Conservation (phyloP, 495 filamentous ascomycete species). For the Xylaria grammica region DNA sequence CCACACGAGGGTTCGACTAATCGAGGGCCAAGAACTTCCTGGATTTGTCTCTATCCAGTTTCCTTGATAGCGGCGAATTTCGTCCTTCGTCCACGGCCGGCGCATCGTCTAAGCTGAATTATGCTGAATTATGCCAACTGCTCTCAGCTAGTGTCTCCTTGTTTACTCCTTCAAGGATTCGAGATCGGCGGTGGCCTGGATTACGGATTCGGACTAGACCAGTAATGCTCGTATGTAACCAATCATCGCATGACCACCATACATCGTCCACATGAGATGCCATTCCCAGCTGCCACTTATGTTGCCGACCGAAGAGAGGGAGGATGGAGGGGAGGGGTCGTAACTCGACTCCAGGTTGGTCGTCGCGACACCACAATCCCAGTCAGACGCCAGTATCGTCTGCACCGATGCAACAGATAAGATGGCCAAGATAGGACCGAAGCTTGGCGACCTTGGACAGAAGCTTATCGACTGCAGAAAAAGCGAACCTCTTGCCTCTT, state of each 20-base stretch:
- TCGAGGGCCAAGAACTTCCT: background rate
- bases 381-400: background rate
- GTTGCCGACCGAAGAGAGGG: background rate
- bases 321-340: slow-evolving; percentile 7
- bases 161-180: slow-evolving; percentile 13
- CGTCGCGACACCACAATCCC: background rate
- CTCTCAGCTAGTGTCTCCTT: background rate
- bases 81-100: background rate
- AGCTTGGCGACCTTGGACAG: slow-evolving; percentile 3
- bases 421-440: slow-evolving; percentile 7
- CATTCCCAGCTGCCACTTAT: slow-evolving; percentile 8
- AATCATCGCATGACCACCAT: background rate
- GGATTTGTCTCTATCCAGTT: background rate
- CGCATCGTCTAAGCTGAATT: background rate
- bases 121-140: background rate
- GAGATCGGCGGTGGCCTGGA: slow-evolving; percentile 11
- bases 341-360: background rate
- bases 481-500: slow-evolving; percentile 20
- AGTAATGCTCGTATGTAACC: background rate
- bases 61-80: background rate
- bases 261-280: background rate
- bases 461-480: slow-evolving; percentile 19
- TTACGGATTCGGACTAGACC: slow-evolving; percentile 5
- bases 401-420: slow-evolving; percentile 6
- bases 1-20: background rate